Evolutionary conservation across 352 stramenopile species (phyloP), one percentile per base, ranked within the genome.

Genomic region (Phytophthora vignae): DNA sequence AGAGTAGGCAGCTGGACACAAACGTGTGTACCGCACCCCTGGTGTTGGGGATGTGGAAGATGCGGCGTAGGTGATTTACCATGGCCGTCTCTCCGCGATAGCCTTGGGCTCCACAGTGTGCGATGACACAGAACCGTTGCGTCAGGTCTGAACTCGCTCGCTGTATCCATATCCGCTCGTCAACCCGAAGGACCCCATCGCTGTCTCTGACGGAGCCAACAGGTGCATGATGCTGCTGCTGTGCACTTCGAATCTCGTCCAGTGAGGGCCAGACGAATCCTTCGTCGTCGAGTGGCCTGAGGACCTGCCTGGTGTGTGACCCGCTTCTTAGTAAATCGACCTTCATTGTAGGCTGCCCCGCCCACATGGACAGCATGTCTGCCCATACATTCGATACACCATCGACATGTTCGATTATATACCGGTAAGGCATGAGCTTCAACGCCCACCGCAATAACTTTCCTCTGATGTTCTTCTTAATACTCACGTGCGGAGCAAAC

Each of bases 391-490:
- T 42, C 36, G 36, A 42, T 42, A 42, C 36, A 42, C 36, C 36
- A 42, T 42, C 36, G 10, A 42, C 36, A 42, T 42, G 36, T 42
- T 42, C 36, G 36, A 42, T 42, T 11, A 36, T 29, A 17, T 70
- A 70, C 19, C 21, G 1, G 46, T 67, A 67, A 42, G 66, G 54
- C 63, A 70, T 70, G 27, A 65, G 19, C n/a, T 65, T 56, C 44
- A 64, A 31, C 3, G 27, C 29, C 58, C 58, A 64, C 0, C 63
- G 44, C 8, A 70, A 40, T 12, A 64, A 46, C 27, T 70, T 68
- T 9, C 55, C 63, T 58, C 44, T 38, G 2, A 44, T 38, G 10
- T 67, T 50, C 10, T 60, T 67, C 15, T 67, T 53, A 11, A 61
- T 29, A 10, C 33, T 31, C 33, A 25, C 52, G n/a, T 55, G 22